Evolutionary conservation across 2,329 filamentous ascomycete genomes (phyloP).

Genomic region (Blastomyces parvus): DNA sequence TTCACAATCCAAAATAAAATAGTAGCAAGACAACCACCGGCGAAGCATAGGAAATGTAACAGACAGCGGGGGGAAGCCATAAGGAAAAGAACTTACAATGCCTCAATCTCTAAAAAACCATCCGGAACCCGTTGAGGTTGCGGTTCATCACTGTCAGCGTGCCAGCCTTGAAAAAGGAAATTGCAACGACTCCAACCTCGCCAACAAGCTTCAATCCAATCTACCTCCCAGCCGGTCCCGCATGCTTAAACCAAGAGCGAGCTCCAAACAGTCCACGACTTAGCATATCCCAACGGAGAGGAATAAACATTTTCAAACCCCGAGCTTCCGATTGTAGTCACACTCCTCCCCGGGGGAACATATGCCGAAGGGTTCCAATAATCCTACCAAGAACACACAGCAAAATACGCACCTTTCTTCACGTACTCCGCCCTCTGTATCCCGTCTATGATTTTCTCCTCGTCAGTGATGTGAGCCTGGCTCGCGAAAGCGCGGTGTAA

Average conservation of each 20-base stretch:
- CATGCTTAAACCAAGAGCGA: background rate
- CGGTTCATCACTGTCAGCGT: background rate
- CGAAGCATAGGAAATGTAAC: background rate
- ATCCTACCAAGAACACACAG: background rate
- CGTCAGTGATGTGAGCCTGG: conserved; percentile 60
- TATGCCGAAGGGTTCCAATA: background rate
- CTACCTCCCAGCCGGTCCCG: background rate
- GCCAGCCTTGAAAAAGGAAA: background rate
- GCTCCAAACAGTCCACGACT: background rate
- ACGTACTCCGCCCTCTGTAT: conserved; percentile 78
- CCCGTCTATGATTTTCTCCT: conserved; percentile 63
- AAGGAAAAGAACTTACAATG: conserved; percentile 55
- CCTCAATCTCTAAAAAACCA: conserved; percentile 65
- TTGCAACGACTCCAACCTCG: background rate
- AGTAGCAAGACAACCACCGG: background rate
- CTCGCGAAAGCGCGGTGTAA: conserved; percentile 78
- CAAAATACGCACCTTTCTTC: conserved; percentile 59
- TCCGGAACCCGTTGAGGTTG: background rate
- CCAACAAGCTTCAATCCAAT: background rate
- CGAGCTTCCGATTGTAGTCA: background rate
- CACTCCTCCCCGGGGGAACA: background rate
- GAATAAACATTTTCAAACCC: background rate
- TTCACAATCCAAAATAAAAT: background rate
- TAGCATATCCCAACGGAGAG: background rate
- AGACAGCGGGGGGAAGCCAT: conserved; percentile 1